Evolutionary conservation across 179 eudicot species (phyloP), one percentile per base, ranked within the genome.

Genomic region (Silene vulgaris): DNA sequence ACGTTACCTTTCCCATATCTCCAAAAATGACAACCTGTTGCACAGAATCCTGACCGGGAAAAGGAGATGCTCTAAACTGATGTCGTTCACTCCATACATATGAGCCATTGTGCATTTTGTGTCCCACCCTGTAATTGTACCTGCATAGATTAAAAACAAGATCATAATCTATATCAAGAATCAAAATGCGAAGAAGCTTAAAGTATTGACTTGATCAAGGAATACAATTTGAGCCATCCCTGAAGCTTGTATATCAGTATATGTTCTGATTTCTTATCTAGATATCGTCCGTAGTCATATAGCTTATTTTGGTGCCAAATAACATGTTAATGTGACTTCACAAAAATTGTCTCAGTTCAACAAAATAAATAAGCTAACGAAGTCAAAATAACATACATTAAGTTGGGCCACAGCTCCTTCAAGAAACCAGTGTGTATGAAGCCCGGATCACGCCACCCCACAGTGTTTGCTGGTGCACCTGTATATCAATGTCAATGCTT

Each of bases 401-500:
- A 77, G 78, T 92, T 95, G 56, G 99, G 99, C 99, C 99, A 92
- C 32, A 95, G 77, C 62, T 90, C 97, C 80, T 88, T 92, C 83
- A 95, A 72, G 68, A 88, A 90, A 79, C 90, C 84, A 40, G 97
- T 90, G 78, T 95, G 97, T 64, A 95, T 90, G 72, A 81, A 89
- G 54, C 99, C 99, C 72, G 99, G 99, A 83, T 95, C 97, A 50
- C 97, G 90, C 97, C 99, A 95, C 54, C 99, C 99, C 73, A 95
- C 97, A 30, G 97, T 90, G 52, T 90, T 88, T 45, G 99, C 99
- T 35, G 99, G 99, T 66, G 95, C 89, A 77, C 89, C 99, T 95
- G 84, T 37, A 65, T 8, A 75, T 43, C 21, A 45, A 28, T 8
- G 52, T 14, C 13, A 1, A 40, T 8, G 14, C 26, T 14, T 40